phyloP scores from a whole-genome alignment of 768 basidiomycete genomes.

The Punctularia strigosozonata region DNA sequence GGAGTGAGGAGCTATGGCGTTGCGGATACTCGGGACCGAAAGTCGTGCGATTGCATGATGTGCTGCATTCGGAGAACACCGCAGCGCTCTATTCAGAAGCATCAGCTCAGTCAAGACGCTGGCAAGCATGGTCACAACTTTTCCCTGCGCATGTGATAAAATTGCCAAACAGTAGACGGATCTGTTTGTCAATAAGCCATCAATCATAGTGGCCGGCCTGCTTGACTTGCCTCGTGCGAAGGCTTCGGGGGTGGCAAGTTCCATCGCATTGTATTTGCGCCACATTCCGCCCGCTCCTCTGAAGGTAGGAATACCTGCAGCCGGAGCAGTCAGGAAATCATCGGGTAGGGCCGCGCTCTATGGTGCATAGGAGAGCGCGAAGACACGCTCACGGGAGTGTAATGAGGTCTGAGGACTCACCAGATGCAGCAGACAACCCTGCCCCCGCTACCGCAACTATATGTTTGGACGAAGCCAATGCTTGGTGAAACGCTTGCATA shows the following conservation, averaged over 20 bases:
- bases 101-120: not conserved
- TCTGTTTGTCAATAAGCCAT: too few relatives aligned
- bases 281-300: constrained; percentile 40
- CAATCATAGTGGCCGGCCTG: too few relatives aligned
- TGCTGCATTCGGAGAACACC: constrained; percentile 41
- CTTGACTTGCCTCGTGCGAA: too few relatives aligned
- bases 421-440: constrained; percentile 55
- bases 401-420: constrained; percentile 17
- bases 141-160: constrained; percentile 52
- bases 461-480: constrained; percentile 16
- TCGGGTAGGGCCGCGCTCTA: too few relatives aligned
- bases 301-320: constrained; percentile 27
- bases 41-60: constrained; percentile 39
- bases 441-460: constrained; percentile 39
- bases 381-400: constrained; percentile 2
- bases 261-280: constrained; percentile 36
- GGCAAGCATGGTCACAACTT: constrained; percentile 20
- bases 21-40: constrained; percentile 25
- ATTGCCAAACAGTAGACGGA: constrained; percentile 48
- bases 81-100: constrained; percentile 26
- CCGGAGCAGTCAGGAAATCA: constrained; percentile 11
- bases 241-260: constrained; percentile 40
- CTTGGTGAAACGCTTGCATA: constrained; percentile 12
- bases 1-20: constrained; percentile 26
- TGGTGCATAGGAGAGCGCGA: too few relatives aligned